Percentiles rank a stretch among this genome's conserved stretches.
phyloP scores from a whole-genome alignment of 2,329 filamentous ascomycete genomes.

The Epichloe sibirici region DNA sequence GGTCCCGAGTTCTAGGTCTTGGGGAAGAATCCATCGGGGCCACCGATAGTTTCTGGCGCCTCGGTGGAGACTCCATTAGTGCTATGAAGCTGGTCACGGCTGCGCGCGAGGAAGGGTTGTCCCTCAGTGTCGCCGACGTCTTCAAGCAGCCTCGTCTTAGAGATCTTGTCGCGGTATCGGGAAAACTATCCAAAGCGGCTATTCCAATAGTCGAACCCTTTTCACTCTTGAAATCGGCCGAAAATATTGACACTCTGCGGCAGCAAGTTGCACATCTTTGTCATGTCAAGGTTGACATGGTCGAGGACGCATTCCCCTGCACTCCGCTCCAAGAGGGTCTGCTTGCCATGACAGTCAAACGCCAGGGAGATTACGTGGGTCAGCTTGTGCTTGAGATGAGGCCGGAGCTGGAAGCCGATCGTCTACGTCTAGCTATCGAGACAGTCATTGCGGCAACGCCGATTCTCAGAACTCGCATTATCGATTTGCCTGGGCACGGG shows the following conservation, averaged over 20 bases:
- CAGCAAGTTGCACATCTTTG: no score
- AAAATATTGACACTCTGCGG: no score
- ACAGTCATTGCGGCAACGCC: neutral
- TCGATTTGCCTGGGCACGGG: neutral
- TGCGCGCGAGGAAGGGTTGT: neutral
- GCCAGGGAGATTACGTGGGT: constrained; percentile 9
- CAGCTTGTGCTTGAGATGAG: neutral
- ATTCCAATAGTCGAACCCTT: no score
- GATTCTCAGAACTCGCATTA: neutral
- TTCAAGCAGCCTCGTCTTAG: no score
- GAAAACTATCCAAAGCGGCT: no score
- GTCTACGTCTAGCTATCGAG: neutral
- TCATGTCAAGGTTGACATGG: no score
- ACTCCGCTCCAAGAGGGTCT: constrained; percentile 12
- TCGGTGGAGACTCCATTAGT: constrained; percentile 25
- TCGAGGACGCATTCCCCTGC: constrained; percentile 5
- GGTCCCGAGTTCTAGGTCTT: constrained; percentile 7
- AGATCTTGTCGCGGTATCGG: no score
- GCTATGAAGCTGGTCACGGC: constrained; percentile 4
- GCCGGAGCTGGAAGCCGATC: neutral
- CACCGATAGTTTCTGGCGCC: constrained; percentile 7
- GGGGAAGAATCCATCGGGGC: constrained; percentile 5
- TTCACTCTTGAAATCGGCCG: no score
- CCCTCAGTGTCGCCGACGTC: no score
- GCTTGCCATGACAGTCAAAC: constrained; percentile 8